These are phyloP conservation scores for Nakaseomyces bracarensis DNA, from an alignment of 1,139 yeast genomes.

Conservation along the genomic window DNA sequence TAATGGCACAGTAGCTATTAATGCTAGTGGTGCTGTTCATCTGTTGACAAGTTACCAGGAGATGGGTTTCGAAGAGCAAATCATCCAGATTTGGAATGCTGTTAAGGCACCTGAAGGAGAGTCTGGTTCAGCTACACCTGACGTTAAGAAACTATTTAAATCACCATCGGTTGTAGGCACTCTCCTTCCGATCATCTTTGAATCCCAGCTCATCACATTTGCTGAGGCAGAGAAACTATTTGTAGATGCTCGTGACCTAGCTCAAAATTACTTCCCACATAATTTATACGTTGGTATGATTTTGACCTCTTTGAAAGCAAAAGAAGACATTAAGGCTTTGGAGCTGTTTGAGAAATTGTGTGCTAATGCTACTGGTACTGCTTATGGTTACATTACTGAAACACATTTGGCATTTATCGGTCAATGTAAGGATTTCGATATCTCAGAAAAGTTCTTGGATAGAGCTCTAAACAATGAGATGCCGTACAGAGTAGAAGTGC, in stretches of 20 bases:
- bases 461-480: constrained; percentile 55
- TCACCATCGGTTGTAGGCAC: constrained; percentile 59
- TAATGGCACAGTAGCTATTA: constrained; percentile 32
- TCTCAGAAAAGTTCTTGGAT: constrained; percentile 65
- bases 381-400: constrained; percentile 43
- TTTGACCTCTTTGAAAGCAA: constrained; percentile 44
- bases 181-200: constrained; percentile 58
- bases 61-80: constrained; percentile 43
- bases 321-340: constrained; percentile 43
- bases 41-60: constrained; percentile 49
- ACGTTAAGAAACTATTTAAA: constrained; percentile 25
- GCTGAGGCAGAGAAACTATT: constrained; percentile 46
- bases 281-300: constrained; percentile 51
- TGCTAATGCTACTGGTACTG: constrained; percentile 26
- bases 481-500: constrained; percentile 64
- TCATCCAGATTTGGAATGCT: constrained; percentile 44
- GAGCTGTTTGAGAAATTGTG: constrained; percentile 40
- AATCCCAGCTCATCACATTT: constrained; percentile 46
- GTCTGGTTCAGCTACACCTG: constrained; percentile 8
- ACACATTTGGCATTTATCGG: constrained; percentile 77
- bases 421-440: constrained; percentile 58
- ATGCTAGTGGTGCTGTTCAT: constrained; percentile 48
- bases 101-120: constrained; percentile 30
- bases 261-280: constrained; percentile 35
- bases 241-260: constrained; percentile 20